A percentile compares a stretch with the other conserved stretches of the same genome.
Evolutionary conservation across 495 filamentous ascomycete species (phyloP).

Genomic region (Aspergillus wentii): DNA sequence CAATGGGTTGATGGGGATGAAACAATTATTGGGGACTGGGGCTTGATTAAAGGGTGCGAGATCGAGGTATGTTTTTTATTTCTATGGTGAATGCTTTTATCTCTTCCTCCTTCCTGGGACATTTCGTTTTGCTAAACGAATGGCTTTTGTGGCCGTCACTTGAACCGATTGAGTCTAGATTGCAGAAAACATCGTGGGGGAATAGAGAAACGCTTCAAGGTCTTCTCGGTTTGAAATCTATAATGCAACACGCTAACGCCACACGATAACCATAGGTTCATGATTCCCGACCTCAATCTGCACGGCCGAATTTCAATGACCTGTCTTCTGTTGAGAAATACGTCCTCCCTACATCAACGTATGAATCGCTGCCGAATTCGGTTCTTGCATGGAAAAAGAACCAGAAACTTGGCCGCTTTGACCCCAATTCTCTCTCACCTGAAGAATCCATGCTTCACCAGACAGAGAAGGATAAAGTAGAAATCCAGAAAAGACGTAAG

Average conservation of each 20-base stretch:
- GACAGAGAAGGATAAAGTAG: conserved; percentile 56
- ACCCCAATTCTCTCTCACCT: conserved; percentile 69
- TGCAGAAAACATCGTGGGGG: no score
- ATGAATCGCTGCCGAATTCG: conserved; percentile 76
- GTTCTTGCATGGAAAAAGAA: conserved; percentile 92
- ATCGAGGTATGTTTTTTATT: conserved; percentile 40
- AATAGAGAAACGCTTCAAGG: no score
- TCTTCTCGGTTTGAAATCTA: no score
- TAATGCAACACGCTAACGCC: no score
- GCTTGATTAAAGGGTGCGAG: conserved; percentile 35
- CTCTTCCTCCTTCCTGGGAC: no score
- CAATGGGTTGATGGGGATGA: conserved; percentile 38
- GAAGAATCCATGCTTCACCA: conserved; percentile 59
- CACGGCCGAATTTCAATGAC: conserved; percentile 72
- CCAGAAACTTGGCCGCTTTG: conserved; percentile 90
- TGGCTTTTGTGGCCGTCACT: no score
- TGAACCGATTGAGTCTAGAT: no score
- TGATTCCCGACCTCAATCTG: conserved; percentile 69
- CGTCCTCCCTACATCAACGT: conserved; percentile 71
- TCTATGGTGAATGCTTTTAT: no score
- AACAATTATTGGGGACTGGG: conserved; percentile 31
- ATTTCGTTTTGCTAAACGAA: no score
- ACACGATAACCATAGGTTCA: conserved; percentile 69
- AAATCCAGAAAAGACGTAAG: conserved; percentile 58
- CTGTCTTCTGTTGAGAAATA: conserved; percentile 80